These are phyloP conservation scores for Corchorus capsularis DNA, from an alignment of 345 rosid genomes.

Conservation along the genomic window DNA sequence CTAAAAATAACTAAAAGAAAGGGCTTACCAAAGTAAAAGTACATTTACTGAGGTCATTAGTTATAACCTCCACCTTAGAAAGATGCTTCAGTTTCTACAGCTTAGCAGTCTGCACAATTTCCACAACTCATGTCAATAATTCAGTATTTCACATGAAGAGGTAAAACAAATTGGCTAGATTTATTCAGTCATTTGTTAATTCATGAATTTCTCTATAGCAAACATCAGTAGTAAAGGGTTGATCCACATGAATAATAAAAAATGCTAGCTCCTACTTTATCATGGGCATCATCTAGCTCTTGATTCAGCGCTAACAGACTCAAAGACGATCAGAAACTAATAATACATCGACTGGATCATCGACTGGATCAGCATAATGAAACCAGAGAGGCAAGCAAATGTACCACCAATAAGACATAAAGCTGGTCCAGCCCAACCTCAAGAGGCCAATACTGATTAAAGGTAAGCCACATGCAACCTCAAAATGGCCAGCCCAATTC, in stretches of 20 bases:
- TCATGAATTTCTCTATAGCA: background rate
- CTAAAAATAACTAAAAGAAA: background rate
- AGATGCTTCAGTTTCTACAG: constrained; percentile 96
- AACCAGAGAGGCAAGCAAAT: background rate
- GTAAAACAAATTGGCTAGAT: background rate
- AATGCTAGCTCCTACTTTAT: constrained; percentile 2
- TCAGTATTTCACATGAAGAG: background rate
- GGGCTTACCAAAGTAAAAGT: constrained; percentile 83
- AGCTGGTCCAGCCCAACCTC: background rate
- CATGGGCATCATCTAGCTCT: background rate
- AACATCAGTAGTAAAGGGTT: background rate
- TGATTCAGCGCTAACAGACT: background rate
- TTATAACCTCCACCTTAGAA: constrained; percentile 87
- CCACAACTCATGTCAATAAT: constrained; percentile 23
- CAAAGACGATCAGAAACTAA: background rate
- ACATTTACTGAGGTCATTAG: constrained; percentile 96
- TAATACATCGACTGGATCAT: constrained; percentile 4
- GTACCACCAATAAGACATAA: background rate
- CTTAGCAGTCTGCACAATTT: constrained; percentile 77
- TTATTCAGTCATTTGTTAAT: background rate
- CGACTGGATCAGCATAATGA: background rate
- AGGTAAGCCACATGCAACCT: background rate
- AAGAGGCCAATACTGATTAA: background rate
- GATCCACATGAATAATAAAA: constrained; percentile 3
- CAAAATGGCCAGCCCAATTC: background rate